Conservation (phyloP, 306 rosid genomes). For the Sophora flavescens region DNA sequence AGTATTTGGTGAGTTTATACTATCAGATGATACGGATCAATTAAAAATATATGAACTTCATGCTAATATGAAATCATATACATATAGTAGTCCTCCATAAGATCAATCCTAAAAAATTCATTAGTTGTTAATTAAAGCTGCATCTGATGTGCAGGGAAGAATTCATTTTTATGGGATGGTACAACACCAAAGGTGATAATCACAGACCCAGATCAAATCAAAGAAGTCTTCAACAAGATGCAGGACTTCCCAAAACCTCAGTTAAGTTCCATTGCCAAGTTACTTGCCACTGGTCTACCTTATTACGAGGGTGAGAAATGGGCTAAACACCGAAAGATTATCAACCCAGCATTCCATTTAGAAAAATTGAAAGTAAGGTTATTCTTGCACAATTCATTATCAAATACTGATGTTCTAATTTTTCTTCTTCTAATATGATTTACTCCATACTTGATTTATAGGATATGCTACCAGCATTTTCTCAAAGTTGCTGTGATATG, state of each 20-base stretch:
- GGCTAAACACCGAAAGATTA: slow-evolving; percentile 52
- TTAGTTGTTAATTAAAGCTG: too few relatives aligned
- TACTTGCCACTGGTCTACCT: not conserved
- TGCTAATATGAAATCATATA: too few relatives aligned
- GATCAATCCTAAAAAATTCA: too few relatives aligned
- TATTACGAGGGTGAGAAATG: slow-evolving; percentile 51
- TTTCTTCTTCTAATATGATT: not conserved
- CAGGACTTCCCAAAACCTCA: slow-evolving; percentile 31
- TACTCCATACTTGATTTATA: too few relatives aligned
- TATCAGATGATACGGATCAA: not conserved
- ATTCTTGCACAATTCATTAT: not conserved
- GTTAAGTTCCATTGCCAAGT: not conserved
- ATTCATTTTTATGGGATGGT: slow-evolving; percentile 49
- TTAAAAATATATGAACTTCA: not conserved
- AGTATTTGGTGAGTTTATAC: not conserved
- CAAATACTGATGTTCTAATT: not conserved
- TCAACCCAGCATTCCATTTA: slow-evolving; percentile 52
- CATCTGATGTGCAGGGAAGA: slow-evolving; percentile 46
- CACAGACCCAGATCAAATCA: slow-evolving; percentile 45
- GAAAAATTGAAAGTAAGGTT: slow-evolving; percentile 54
- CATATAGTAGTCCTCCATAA: too few relatives aligned
- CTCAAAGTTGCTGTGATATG: slow-evolving; percentile 37
- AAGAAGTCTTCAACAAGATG: slow-evolving; percentile 37
- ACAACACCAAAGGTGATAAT: slow-evolving; percentile 44
- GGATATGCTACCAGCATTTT: slow-evolving; percentile 29